A percentile compares a stretch with the other conserved stretches of the same genome.
Evolutionary conservation across 2,329 filamentous ascomycete species (phyloP).

Genomic region (Ophiostoma ips): DNA sequence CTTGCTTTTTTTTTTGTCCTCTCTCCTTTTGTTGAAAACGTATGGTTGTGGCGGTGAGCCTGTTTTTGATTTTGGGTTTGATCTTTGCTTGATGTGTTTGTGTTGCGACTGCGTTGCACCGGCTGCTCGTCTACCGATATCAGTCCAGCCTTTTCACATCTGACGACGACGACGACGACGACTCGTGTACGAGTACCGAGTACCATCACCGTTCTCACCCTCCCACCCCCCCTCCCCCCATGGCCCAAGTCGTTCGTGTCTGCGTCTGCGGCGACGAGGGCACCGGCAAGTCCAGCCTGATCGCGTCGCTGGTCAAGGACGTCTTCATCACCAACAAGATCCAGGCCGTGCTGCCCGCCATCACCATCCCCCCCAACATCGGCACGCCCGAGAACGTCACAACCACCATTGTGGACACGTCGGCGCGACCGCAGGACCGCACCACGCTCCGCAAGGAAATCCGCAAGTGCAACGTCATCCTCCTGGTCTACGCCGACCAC

Average conservation of each 20-base stretch:
- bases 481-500: constrained; percentile 94
- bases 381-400: constrained; percentile 94
- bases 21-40: background rate
- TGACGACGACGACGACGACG: background rate
- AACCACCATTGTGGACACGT: constrained; percentile 95
- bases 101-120: no score
- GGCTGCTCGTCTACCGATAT: no score
- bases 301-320: constrained; percentile 92
- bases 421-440: constrained; percentile 83
- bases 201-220: background rate
- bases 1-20: background rate
- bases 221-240: background rate
- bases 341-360: constrained; percentile 82
- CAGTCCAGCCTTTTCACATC: no score
- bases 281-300: constrained; percentile 85
- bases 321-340: constrained; percentile 94
- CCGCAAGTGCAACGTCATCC: constrained; percentile 89
- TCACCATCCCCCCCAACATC: constrained; percentile 85
- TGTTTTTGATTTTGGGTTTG: no score
- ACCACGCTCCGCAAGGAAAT: constrained; percentile 85
- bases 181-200: no score
- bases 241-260: constrained; percentile 51
- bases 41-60: no score
- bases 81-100: background rate
- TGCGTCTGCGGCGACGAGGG: constrained; percentile 95